Percentiles rank a stretch among this genome's conserved stretches.
These are phyloP conservation scores for Paramecium primaurelia DNA, from an alignment of 73 alveolate genomes.

Conservation along the genomic window DNA sequence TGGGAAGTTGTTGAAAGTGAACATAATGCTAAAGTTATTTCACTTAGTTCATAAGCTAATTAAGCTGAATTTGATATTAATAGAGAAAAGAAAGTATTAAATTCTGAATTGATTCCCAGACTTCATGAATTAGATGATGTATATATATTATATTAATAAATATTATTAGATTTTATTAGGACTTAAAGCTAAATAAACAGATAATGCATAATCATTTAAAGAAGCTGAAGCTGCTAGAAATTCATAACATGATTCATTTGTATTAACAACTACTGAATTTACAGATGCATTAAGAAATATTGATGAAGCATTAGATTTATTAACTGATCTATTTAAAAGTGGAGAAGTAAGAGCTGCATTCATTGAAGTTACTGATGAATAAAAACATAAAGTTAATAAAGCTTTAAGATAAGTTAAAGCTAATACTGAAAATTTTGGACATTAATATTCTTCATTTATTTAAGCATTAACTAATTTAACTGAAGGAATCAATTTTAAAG, in stretches of 20 bases:
- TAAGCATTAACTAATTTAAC: conserved; percentile 24
- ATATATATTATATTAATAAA: no score
- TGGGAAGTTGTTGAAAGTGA: conserved; percentile 46
- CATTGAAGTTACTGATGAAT: conserved; percentile 5
- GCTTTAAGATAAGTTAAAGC: conserved; percentile 32
- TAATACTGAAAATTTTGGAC: conserved; percentile 24
- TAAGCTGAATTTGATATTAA: conserved; percentile 52
- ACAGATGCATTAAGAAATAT: conserved; percentile 44
- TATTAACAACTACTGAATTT: conserved; percentile 6
- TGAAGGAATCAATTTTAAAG: conserved; percentile 40
- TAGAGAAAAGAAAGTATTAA: conserved; percentile 49
- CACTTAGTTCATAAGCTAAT: background rate
- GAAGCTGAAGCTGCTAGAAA: conserved; percentile 27
- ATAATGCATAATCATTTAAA: background rate
- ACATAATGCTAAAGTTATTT: conserved; percentile 40
- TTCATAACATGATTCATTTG: background rate
- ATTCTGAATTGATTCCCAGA: background rate
- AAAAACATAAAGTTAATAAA: conserved; percentile 13
- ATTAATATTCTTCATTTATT: conserved; percentile 26
- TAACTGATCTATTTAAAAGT: background rate
- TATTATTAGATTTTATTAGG: conserved; percentile 11
- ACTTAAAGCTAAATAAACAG: conserved; percentile 25
- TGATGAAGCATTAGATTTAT: conserved; percentile 41
- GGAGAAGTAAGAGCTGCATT: conserved; percentile 52
- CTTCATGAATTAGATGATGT: conserved; percentile 22